Evolutionary conservation across 495 filamentous ascomycete species (phyloP).

Genomic region (Cladorrhinum samala): DNA sequence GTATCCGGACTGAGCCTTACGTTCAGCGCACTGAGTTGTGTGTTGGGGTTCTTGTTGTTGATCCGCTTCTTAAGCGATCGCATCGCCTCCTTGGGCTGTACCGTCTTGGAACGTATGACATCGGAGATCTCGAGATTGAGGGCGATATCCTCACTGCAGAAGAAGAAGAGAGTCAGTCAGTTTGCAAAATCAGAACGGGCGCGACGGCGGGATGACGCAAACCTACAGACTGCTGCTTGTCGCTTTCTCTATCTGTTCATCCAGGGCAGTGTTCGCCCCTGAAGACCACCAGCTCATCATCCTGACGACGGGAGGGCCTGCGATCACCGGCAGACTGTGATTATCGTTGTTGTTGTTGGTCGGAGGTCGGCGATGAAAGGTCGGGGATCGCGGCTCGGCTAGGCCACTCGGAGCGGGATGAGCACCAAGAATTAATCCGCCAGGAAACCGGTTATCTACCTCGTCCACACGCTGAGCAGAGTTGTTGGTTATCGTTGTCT

Average conservation of each 20-base stretch:
- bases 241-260: slow-evolving; percentile 93
- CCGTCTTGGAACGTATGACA: slow-evolving; percentile 90
- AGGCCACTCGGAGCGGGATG: too few relatives aligned
- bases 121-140: slow-evolving; percentile 97
- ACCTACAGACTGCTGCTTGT: slow-evolving; percentile 83
- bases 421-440: too few relatives aligned
- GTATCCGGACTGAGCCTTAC: slow-evolving; percentile 50
- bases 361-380: too few relatives aligned
- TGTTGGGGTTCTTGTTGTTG: slow-evolving; percentile 93
- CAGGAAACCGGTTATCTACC: too few relatives aligned
- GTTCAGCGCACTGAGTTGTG: slow-evolving; percentile 86
- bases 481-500: background rate
- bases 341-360: background rate
- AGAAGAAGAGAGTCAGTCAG: slow-evolving; percentile 12
- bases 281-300: slow-evolving; percentile 94
- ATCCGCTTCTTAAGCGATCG: slow-evolving; percentile 87
- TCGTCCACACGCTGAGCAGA: background rate
- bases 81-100: slow-evolving; percentile 96
- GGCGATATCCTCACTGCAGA: slow-evolving; percentile 84
- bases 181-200: background rate
- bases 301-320: slow-evolving; percentile 11
- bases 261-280: slow-evolving; percentile 68
- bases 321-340: background rate
- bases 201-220: slow-evolving; percentile 1
- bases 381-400: too few relatives aligned